phyloP scores from a whole-genome alignment of 176 grass and related monocot genomes.

The Panicum miliaceum region DNA sequence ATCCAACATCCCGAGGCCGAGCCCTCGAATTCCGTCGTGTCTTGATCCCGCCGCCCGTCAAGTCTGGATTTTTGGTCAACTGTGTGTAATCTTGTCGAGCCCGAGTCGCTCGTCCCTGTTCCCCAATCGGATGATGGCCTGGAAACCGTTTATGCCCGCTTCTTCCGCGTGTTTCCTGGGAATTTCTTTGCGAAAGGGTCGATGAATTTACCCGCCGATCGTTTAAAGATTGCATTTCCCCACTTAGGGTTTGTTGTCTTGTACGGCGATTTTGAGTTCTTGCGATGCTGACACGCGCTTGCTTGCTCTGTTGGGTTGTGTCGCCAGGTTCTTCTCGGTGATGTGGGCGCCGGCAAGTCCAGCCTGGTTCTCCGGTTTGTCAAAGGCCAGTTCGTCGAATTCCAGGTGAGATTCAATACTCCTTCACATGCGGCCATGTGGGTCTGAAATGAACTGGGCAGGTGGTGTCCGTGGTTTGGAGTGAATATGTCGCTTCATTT shows the following conservation, averaged over 20 bases:
- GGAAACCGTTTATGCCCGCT: background rate
- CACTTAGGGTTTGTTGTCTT: background rate
- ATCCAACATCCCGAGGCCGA: background rate
- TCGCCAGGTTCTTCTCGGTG: slow-evolving; percentile 88
- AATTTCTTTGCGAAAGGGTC: background rate
- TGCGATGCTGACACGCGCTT: background rate
- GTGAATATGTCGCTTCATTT: background rate
- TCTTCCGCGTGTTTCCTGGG: background rate
- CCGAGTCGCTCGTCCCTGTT: background rate
- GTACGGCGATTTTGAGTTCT: slow-evolving; percentile 7
- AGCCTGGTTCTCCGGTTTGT: slow-evolving; percentile 93
- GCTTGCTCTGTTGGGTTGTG: background rate
- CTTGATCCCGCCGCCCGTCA: background rate
- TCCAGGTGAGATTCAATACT: slow-evolving; percentile 62
- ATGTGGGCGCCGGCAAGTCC: slow-evolving; percentile 91
- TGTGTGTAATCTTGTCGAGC: background rate
- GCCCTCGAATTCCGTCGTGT: background rate
- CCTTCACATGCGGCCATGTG: background rate
- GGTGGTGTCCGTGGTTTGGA: background rate
- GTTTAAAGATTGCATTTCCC: background rate
- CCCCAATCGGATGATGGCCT: background rate
- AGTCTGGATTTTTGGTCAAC: background rate
- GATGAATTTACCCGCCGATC: background rate
- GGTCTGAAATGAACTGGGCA: background rate
- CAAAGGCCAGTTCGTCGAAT: slow-evolving; percentile 98